phyloP scores from a whole-genome alignment of 306 rosid genomes.

The Cicer judaicum region DNA sequence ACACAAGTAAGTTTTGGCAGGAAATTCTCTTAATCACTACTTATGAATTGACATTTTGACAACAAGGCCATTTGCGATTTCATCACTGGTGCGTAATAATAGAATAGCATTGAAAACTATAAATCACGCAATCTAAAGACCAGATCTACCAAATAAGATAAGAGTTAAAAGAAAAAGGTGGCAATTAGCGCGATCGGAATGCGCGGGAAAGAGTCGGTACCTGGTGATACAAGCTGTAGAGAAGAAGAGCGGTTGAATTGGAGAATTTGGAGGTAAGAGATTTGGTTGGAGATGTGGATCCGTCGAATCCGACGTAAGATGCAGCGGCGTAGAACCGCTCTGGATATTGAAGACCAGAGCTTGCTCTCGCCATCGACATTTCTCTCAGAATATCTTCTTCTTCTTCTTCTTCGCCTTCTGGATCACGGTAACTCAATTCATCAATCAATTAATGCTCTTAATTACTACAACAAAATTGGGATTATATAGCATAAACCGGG shows the following conservation, averaged over 20 bases:
- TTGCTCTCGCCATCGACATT: conserved; percentile 72
- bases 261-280: conserved; percentile 81
- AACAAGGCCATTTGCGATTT: no score
- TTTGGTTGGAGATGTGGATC: conserved; percentile 81
- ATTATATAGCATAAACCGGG: no score
- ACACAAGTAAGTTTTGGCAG: not conserved
- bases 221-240: conserved; percentile 88
- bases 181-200: no score
- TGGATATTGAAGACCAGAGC: conserved; percentile 89
- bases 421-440: no score
- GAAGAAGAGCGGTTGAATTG: conserved; percentile 79
- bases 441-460: no score
- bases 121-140: conserved; percentile 14
- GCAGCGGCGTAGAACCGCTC: conserved; percentile 94
- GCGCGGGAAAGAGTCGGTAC: conserved; percentile 31
- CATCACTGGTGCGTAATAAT: not conserved
- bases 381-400: no score
- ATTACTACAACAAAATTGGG: no score
- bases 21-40: not conserved
- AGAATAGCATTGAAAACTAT: not conserved
- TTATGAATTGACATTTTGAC: not conserved
- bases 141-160: conserved; percentile 54
- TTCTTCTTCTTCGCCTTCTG: no score
- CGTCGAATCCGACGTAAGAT: conserved; percentile 84
- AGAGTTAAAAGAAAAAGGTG: not conserved